Percentiles rank a stretch among this genome's conserved stretches.
phyloP scores from a whole-genome alignment of 2,329 filamentous ascomycete genomes.

The Pseudogymnoascus sp. region DNA sequence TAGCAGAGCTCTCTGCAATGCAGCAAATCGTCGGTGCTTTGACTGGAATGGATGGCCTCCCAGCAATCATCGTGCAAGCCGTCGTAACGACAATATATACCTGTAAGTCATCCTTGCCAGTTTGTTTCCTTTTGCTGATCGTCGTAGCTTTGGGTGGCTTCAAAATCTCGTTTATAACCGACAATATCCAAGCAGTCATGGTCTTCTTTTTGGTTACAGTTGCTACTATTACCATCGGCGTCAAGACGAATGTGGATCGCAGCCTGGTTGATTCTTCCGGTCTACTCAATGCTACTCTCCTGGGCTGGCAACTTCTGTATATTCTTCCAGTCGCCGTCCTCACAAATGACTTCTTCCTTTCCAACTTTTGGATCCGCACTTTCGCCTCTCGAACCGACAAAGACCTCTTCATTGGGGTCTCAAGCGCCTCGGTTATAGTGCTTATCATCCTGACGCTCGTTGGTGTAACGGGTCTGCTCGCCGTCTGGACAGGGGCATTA shows the following conservation, averaged over 20 bases:
- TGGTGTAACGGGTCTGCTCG: conserved; percentile 63
- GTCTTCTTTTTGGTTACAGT: conserved; percentile 65
- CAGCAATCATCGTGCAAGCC: conserved; percentile 69
- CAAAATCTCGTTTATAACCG: conserved; percentile 74
- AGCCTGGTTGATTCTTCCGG: conserved; percentile 59
- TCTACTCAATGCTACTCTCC: conserved; percentile 56
- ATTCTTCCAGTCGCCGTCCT: conserved; percentile 73
- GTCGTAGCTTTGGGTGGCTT: conserved; percentile 65
- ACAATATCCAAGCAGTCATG: conserved; percentile 74
- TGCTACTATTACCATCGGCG: conserved; percentile 68
- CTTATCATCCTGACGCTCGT: conserved; percentile 65
- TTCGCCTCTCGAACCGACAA: conserved; percentile 73
- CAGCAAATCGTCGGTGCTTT: conserved; percentile 69
- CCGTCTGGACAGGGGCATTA: conserved; percentile 68
- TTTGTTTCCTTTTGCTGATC: conserved; percentile 10
- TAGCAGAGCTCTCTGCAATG: conserved; percentile 71
- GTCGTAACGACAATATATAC: conserved; percentile 76
- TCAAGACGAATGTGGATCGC: conserved; percentile 62
- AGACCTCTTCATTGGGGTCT: conserved; percentile 66
- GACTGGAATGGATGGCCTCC: conserved; percentile 65
- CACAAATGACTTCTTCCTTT: conserved; percentile 82
- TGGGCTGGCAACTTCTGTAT: conserved; percentile 81
- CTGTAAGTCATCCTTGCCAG: conserved; percentile 39
- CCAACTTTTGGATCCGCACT: conserved; percentile 74
- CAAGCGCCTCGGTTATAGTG: conserved; percentile 56